These are phyloP conservation scores for Kodamaea laetipori DNA, from an alignment of 805 yeast genomes.

Conservation along the genomic window DNA sequence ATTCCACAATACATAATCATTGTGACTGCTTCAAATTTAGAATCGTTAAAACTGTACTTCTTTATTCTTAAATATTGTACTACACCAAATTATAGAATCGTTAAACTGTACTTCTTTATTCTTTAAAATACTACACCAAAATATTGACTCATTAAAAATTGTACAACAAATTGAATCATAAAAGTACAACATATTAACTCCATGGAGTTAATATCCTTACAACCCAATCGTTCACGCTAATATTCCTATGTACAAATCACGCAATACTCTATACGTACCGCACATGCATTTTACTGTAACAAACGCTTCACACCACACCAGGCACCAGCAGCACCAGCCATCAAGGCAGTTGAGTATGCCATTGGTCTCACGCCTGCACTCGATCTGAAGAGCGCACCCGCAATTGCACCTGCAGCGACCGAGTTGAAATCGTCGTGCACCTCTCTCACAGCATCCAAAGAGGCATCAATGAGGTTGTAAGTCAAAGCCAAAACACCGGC, in stretches of 20 bases:
- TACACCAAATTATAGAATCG: no score
- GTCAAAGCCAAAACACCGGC: slow-evolving; percentile 92
- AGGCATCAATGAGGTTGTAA: slow-evolving; percentile 81
- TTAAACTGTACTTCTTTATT: no score
- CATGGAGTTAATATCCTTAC: no score
- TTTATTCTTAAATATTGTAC: no score
- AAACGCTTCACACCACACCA: slow-evolving; percentile 83
- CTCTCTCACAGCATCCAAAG: slow-evolving; percentile 80
- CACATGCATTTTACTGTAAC: slow-evolving; percentile 12
- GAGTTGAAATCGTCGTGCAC: slow-evolving; percentile 87
- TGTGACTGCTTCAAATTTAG: no score
- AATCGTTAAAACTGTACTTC: no score
- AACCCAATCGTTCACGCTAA: not conserved
- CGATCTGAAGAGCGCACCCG: slow-evolving; percentile 90
- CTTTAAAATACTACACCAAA: no score
- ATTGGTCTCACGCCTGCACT: slow-evolving; percentile 84
- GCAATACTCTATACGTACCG: slow-evolving; percentile 3
- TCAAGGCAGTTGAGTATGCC: slow-evolving; percentile 81
- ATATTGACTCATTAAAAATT: no score
- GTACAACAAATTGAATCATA: no score
- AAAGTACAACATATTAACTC: no score
- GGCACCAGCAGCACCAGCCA: slow-evolving; percentile 86
- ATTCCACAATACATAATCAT: no score
- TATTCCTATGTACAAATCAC: slow-evolving; percentile 3
- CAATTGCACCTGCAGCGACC: slow-evolving; percentile 81